A percentile compares a stretch with the other conserved stretches of the same genome.
phyloP scores from a whole-genome alignment of 352 stramenopile genomes.

The Globisporangium abappressorium region DNA sequence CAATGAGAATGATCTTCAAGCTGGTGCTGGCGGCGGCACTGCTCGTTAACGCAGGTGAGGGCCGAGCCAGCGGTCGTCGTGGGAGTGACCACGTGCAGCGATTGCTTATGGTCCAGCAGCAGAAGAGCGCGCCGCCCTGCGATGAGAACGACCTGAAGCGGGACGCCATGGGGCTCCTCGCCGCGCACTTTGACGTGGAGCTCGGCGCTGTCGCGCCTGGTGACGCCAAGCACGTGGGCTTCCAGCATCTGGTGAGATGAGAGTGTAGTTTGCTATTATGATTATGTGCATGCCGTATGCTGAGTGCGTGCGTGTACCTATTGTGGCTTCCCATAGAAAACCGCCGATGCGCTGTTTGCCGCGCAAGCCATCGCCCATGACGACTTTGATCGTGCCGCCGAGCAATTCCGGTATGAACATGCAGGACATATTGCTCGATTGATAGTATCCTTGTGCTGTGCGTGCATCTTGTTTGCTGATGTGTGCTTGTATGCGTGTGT shows the following conservation, averaged over 20 bases:
- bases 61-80: neutral
- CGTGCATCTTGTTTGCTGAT: neutral
- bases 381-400: conserved; percentile 58
- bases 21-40: neutral
- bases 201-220: conserved; percentile 66
- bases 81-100: neutral
- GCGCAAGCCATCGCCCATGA: conserved; percentile 77
- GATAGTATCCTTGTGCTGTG: neutral
- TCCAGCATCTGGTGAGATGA: conserved; percentile 71
- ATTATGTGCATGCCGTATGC: neutral
- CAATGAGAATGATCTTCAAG: conserved; percentile 5
- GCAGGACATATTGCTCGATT: neutral
- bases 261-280: neutral
- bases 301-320: neutral
- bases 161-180: conserved; percentile 41
- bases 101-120: neutral
- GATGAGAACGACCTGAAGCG: conserved; percentile 48
- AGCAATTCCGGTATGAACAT: conserved; percentile 51
- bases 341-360: conserved; percentile 67
- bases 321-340: conserved; percentile 38
- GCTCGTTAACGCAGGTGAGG: neutral
- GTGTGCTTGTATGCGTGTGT: neutral
- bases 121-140: conserved; percentile 19
- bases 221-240: conserved; percentile 44
- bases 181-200: conserved; percentile 56